Evolutionary conservation across 768 basidiomycete genomes (phyloP).

Genomic region (Tricholoma sp.): DNA sequence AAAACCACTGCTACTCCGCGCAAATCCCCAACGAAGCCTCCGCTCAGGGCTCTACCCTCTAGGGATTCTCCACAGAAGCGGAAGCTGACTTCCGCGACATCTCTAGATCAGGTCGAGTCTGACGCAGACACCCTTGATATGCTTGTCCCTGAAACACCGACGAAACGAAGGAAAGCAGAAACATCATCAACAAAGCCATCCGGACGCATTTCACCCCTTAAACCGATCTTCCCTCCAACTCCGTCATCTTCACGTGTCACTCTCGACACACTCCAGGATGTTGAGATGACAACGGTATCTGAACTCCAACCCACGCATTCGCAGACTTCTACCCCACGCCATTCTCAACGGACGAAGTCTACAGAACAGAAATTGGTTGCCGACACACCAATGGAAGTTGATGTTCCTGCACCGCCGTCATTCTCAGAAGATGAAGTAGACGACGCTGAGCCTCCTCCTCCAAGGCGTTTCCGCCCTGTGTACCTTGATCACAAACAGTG

Average conservation of each 20-base stretch:
- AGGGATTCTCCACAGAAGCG: constrained; percentile 37
- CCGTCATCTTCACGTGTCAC: constrained; percentile 12
- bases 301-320: background rate
- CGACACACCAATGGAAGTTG: constrained; percentile 7
- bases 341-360: background rate
- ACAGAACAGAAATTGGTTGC: background rate
- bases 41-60: constrained; percentile 27
- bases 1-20: constrained; percentile 18
- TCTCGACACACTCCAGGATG: background rate
- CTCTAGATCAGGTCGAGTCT: constrained; percentile 11
- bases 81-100: background rate
- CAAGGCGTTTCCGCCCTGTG: constrained; percentile 41
- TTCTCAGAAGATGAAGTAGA: constrained; percentile 4
- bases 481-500: constrained; percentile 49
- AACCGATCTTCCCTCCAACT: constrained; percentile 4
- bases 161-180: constrained; percentile 33
- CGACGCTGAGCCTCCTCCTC: constrained; percentile 13
- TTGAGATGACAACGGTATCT: background rate
- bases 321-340: background rate
- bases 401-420: background rate
- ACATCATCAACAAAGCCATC: constrained; percentile 13
- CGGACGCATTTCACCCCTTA: constrained; percentile 1
- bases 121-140: constrained; percentile 22
- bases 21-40: constrained; percentile 17
- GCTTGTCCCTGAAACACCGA: constrained; percentile 34